phyloP scores from a whole-genome alignment of 2,329 filamentous ascomycete genomes.

The Nannizzia gypsea region DNA sequence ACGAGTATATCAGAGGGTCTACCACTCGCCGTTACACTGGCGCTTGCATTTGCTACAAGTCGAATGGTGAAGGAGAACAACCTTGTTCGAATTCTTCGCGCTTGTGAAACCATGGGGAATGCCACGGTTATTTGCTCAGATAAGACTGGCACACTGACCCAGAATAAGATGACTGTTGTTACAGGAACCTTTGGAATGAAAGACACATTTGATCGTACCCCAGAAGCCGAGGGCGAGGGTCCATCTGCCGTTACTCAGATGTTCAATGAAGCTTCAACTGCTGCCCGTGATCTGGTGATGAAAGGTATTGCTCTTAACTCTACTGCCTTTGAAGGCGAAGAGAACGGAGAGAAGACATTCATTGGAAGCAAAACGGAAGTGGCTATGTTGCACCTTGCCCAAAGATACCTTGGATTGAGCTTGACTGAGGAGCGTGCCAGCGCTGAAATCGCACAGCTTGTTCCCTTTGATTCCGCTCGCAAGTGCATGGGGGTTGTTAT shows the following conservation, averaged over 20 bases:
- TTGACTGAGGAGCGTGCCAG: conserved; percentile 52
- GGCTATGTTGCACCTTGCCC: conserved; percentile 58
- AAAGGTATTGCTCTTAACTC: conserved; percentile 42
- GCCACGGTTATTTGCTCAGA: conserved; percentile 71
- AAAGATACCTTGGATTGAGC: conserved; percentile 55
- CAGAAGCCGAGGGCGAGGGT: conserved; percentile 11
- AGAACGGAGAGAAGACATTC: conserved; percentile 51
- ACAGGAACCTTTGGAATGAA: conserved; percentile 54
- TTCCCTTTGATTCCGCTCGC: conserved; percentile 63
- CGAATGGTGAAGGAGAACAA: conserved; percentile 70
- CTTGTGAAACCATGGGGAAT: conserved; percentile 73
- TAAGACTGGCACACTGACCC: conserved; percentile 63
- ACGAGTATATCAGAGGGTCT: conserved; percentile 46
- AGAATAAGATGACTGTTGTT: conserved; percentile 66
- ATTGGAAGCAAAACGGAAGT: conserved; percentile 71
- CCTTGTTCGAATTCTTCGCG: conserved; percentile 61
- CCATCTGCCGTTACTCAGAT: conserved; percentile 19
- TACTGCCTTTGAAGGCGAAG: conserved; percentile 64
- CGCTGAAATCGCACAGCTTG: conserved; percentile 51
- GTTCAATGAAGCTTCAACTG: conserved; percentile 23
- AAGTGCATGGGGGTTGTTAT: conserved; percentile 51
- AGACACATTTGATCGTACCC: conserved; percentile 42
- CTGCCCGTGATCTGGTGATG: conserved; percentile 27
- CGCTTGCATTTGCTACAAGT: conserved; percentile 63
- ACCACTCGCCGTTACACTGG: conserved; percentile 64